Percentiles rank a stretch among this genome's conserved stretches.
Conservation (phyloP, 2,329 filamentous ascomycete genomes). For the Rhinocladiella similis region DNA sequence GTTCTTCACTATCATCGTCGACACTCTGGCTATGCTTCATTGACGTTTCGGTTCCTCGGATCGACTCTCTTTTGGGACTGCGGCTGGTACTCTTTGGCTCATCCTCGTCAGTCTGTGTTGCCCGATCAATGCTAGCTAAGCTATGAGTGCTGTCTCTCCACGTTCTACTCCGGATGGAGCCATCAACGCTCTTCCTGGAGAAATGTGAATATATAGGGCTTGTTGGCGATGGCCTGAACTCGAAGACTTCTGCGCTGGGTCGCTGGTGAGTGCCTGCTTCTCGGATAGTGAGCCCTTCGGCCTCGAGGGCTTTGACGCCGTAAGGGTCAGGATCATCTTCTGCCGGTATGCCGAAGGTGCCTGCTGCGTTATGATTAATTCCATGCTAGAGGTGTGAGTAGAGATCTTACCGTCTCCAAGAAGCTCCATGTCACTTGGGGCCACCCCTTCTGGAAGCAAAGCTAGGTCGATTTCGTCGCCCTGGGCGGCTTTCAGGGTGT, state of each 20-base stretch:
- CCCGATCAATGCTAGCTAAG: slow-evolving; percentile 60
- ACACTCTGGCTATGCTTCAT: slow-evolving; percentile 24
- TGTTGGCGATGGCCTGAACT: slow-evolving; percentile 73
- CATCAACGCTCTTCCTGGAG: slow-evolving; percentile 68
- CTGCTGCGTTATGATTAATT: slow-evolving; percentile 31
- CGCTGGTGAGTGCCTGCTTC: slow-evolving; percentile 79
- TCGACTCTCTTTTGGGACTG: slow-evolving; percentile 34
- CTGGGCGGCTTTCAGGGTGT: slow-evolving; percentile 86
- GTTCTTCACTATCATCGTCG: slow-evolving; percentile 10
- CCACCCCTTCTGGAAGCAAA: slow-evolving; percentile 65
- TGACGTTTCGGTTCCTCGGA: slow-evolving; percentile 7
- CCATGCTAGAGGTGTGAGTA: slow-evolving; percentile 41
- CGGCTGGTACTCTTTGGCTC: slow-evolving; percentile 58
- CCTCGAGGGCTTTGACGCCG: slow-evolving; percentile 85
- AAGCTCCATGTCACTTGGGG: slow-evolving; percentile 73
- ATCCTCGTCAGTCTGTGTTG: slow-evolving; percentile 66
- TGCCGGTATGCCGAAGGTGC: slow-evolving; percentile 75
- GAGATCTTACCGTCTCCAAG: slow-evolving; percentile 44
- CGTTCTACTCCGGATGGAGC: slow-evolving; percentile 66
- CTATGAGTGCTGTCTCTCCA: slow-evolving; percentile 68
- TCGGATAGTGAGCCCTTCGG: slow-evolving; percentile 83
- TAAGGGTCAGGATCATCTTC: slow-evolving; percentile 86
- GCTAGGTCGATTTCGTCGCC: slow-evolving; percentile 75
- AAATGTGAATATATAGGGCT: slow-evolving; percentile 67
- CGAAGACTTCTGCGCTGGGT: slow-evolving; percentile 77